These are phyloP conservation scores for Aspergillus homomorphus DNA, from an alignment of 495 filamentous ascomycete genomes.

Conservation along the genomic window DNA sequence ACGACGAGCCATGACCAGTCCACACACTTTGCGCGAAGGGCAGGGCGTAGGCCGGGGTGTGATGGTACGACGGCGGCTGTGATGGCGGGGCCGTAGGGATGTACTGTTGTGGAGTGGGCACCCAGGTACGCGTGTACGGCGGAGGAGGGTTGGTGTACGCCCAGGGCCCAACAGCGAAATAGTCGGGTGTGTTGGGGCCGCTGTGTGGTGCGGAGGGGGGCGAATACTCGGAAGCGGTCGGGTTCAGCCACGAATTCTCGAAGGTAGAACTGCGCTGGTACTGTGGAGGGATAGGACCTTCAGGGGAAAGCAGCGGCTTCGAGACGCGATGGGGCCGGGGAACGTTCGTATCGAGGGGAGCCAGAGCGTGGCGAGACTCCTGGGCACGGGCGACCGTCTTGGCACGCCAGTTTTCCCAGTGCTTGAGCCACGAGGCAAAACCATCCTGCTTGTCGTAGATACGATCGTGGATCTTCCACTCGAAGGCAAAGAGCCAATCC, in stretches of 20 bases:
- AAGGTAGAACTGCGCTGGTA: constrained; percentile 48
- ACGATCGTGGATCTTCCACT: constrained; percentile 86
- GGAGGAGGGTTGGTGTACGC: constrained; percentile 54
- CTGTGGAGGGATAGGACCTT: constrained; percentile 48
- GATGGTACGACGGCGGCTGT: constrained; percentile 51
- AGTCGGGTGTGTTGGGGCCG: constrained; percentile 61
- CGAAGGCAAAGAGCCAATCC: constrained; percentile 84
- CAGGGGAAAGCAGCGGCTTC: constrained; percentile 49
- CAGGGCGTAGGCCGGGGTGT: constrained; percentile 50
- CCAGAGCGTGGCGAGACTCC: constrained; percentile 55
- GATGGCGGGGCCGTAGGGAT: constrained; percentile 42
- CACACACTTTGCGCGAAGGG: constrained; percentile 58
- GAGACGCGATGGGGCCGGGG: constrained; percentile 43
- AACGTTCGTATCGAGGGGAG: constrained; percentile 68
- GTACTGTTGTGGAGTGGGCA: constrained; percentile 49
- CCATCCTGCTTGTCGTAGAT: constrained; percentile 74
- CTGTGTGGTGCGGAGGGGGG: constrained; percentile 66
- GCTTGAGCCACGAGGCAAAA: constrained; percentile 75
- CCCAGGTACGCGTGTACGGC: constrained; percentile 38
- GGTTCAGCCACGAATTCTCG: constrained; percentile 53
- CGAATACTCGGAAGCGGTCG: constrained; percentile 58
- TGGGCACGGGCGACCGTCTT: constrained; percentile 56
- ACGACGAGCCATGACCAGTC: constrained; percentile 61
- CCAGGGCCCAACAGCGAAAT: constrained; percentile 53
- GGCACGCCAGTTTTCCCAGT: constrained; percentile 78